A percentile compares a stretch with the other conserved stretches of the same genome.
phyloP scores from a whole-genome alignment of 345 rosid genomes.

The Noccaea bulbosa region DNA sequence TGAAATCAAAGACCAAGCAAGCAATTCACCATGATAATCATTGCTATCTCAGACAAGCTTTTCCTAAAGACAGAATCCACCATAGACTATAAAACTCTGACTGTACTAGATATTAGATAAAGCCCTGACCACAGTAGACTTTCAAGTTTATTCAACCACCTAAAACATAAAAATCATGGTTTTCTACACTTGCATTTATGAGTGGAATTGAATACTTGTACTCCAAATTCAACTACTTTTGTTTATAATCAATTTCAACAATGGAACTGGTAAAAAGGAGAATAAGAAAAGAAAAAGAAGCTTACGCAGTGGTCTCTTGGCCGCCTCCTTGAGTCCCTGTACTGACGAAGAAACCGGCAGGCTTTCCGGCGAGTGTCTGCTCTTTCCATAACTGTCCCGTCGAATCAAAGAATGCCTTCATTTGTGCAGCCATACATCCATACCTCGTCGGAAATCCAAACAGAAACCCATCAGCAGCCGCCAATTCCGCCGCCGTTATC shows the following conservation, averaged over 20 bases:
- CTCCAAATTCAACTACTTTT: constrained; percentile 9
- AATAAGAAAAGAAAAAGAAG: not conserved
- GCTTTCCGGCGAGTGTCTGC: constrained; percentile 79
- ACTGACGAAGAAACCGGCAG: constrained; percentile 84
- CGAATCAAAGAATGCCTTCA: constrained; percentile 77
- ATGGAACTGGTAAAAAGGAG: not conserved
- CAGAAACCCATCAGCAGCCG: constrained; percentile 61
- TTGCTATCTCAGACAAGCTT: not conserved
- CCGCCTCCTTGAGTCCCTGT: constrained; percentile 93
- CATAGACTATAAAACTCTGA: not conserved
- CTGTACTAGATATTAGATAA: constrained; percentile 18
- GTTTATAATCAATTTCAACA: not conserved
- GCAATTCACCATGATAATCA: not conserved
- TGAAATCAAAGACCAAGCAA: not conserved
- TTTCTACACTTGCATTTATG: constrained; percentile 9
- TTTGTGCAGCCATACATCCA: constrained; percentile 84
- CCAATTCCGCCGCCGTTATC: constrained; percentile 58
- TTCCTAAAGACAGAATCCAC: not conserved
- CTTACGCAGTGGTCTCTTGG: constrained; percentile 90
- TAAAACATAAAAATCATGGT: not conserved
- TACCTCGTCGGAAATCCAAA: constrained; percentile 86
- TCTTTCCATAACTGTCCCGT: constrained; percentile 67
- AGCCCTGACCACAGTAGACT: constrained; percentile 19
- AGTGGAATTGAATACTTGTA: constrained; percentile 7
- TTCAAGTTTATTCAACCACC: constrained; percentile 17